These are phyloP conservation scores for Sclerotinia sclerotiorum DNA, from an alignment of 2,329 filamentous ascomycete genomes.

Conservation along the genomic window DNA sequence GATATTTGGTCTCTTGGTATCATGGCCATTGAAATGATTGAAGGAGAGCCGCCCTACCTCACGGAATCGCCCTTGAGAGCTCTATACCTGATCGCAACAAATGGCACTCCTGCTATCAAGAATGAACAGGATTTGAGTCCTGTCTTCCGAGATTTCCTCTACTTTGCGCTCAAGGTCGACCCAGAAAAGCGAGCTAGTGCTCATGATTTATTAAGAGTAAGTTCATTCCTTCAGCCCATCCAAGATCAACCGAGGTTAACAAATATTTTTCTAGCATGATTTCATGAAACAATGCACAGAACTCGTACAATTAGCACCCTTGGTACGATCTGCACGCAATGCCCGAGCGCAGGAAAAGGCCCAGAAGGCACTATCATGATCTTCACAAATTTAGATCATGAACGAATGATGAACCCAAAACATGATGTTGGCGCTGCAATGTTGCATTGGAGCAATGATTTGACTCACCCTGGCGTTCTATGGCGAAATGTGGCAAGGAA, in stretches of 20 bases:
- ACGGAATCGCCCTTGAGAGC: conserved; percentile 92
- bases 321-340: conserved; percentile 82
- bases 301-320: conserved; percentile 73
- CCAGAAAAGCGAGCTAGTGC: conserved; percentile 95
- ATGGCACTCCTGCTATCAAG: conserved; percentile 93
- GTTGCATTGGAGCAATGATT: conserved; percentile 16
- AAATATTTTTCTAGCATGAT: conserved; percentile 59
- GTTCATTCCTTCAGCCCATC: conserved; percentile 41
- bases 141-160: conserved; percentile 87
- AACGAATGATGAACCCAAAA: conserved; percentile 22
- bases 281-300: conserved; percentile 79
- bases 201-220: conserved; percentile 86
- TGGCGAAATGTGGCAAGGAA: conserved; percentile 6
- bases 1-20: conserved; percentile 99
- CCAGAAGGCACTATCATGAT: conserved; percentile 52
- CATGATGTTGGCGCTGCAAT: conserved; percentile 22
- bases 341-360: conserved; percentile 84
- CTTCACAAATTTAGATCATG: conserved; percentile 8
- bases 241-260: conserved; percentile 6
- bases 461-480: conserved; percentile 16
- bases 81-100: conserved; percentile 93
- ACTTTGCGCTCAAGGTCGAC: conserved; percentile 92
- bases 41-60: conserved; percentile 94
- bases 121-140: conserved; percentile 79
- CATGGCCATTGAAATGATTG: conserved; percentile 99